Evolutionary conservation across 2,329 filamentous ascomycete species (phyloP).

Genomic region (Cladosporium colombiae): DNA sequence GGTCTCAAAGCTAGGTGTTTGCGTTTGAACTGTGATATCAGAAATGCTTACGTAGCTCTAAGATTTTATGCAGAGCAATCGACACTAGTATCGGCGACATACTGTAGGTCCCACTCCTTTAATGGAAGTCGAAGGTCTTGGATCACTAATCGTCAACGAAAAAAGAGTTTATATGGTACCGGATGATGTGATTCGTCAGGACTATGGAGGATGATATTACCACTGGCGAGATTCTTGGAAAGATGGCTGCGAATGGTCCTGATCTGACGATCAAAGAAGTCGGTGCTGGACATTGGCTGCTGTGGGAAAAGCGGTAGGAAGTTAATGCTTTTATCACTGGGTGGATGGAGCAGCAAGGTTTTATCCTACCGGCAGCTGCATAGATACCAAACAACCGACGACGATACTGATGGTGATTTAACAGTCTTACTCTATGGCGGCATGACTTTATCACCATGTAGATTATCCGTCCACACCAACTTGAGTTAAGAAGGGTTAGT

Average conservation of each 20-base stretch:
- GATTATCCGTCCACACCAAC: neutral
- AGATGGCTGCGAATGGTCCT: conserved; percentile 71
- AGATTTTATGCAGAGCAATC: neutral
- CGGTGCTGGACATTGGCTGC: conserved; percentile 75
- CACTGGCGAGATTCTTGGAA: conserved; percentile 66
- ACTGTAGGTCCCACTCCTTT: neutral
- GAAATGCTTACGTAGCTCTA: neutral
- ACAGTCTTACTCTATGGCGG: neutral
- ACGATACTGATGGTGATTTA: neutral
- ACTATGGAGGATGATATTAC: conserved; percentile 72
- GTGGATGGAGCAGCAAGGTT: conserved; percentile 63
- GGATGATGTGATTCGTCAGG: conserved; percentile 70
- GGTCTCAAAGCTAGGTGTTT: neutral
- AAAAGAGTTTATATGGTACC: neutral
- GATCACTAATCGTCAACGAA: neutral
- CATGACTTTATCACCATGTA: neutral
- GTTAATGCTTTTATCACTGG: conserved; percentile 68
- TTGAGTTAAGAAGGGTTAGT: neutral
- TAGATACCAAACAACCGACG: neutral
- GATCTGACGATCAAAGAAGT: conserved; percentile 67
- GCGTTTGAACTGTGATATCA: neutral
- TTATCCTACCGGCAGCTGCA: neutral
- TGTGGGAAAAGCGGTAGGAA: conserved; percentile 70
- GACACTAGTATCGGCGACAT: neutral
- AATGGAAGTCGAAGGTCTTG: neutral